Percentiles rank a stretch among this genome's conserved stretches.
phyloP scores from a whole-genome alignment of 352 stramenopile species.

The Globisporangium rhizosaccharum region DNA sequence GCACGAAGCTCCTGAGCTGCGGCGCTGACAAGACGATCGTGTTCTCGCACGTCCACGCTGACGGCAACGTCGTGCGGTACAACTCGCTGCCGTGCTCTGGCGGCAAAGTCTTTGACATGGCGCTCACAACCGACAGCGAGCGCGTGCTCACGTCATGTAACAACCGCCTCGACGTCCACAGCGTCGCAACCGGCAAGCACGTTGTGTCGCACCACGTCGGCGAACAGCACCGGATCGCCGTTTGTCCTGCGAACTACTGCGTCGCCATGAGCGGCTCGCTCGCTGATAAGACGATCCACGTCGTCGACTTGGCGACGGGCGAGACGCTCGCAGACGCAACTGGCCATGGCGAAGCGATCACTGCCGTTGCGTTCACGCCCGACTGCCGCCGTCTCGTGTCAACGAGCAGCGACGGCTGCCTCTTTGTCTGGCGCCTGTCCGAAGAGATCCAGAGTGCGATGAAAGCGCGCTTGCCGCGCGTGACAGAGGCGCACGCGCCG shows the following conservation, averaged over 20 bases:
- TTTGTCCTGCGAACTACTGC: conserved; percentile 63
- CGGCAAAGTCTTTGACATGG: conserved; percentile 78
- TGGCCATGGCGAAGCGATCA: conserved; percentile 84
- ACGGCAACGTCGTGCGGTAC: conserved; percentile 33
- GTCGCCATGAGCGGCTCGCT: conserved; percentile 78
- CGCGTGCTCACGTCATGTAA: conserved; percentile 65
- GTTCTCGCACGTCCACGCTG: conserved; percentile 35
- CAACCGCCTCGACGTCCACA: conserved; percentile 78
- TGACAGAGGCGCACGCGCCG: conserved; percentile 22
- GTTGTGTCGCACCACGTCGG: conserved; percentile 55
- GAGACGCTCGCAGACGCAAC: conserved; percentile 70
- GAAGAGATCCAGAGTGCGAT: conserved; percentile 70
- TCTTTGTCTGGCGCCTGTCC: conserved; percentile 86
- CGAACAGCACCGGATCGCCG: conserved; percentile 64
- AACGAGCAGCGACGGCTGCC: conserved; percentile 74
- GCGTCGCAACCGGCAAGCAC: conserved; percentile 51
- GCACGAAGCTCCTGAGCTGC: conserved; percentile 56
- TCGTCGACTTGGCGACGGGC: conserved; percentile 79
- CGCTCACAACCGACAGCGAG: conserved; percentile 66
- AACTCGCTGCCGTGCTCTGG: conserved; percentile 44
- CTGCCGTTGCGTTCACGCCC: conserved; percentile 72
- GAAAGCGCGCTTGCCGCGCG: conserved; percentile 41
- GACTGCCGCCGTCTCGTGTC: conserved; percentile 86
- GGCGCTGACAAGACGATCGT: conserved; percentile 72
- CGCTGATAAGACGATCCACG: conserved; percentile 81